These are phyloP conservation scores for Sparassis latifolia DNA, from an alignment of 1,284 basidiomycete genomes.

Conservation along the genomic window DNA sequence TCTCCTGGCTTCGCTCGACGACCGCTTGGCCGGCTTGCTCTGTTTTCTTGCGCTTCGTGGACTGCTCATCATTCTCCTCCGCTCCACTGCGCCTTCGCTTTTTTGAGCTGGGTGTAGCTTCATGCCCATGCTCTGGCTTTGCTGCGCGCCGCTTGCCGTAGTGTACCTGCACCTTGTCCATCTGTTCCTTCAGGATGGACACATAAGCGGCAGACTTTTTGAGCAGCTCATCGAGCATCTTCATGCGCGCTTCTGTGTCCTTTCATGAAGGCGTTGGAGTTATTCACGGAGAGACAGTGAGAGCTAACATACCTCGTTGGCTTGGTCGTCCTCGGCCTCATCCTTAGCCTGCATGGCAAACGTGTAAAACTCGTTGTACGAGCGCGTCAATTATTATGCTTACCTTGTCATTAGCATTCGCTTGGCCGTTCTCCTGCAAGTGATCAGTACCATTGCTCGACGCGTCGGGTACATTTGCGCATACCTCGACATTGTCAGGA, in stretches of 20 bases:
- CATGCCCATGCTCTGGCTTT: background rate
- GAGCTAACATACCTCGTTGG: too few relatives aligned
- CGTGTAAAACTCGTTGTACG: too few relatives aligned
- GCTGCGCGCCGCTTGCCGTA: constrained; percentile 2
- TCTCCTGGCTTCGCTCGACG: constrained; percentile 17
- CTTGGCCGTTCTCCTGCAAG: too few relatives aligned
- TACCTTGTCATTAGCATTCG: too few relatives aligned
- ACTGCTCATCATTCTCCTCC: constrained; percentile 16
- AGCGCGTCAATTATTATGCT: too few relatives aligned
- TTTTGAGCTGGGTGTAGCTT: constrained; percentile 10
- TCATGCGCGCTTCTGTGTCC: constrained; percentile 10
- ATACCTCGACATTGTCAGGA: too few relatives aligned
- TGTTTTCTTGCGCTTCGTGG: constrained; percentile 21
- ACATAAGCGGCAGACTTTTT: constrained; percentile 61
- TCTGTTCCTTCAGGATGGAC: constrained; percentile 50
- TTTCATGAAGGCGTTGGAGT: background rate
- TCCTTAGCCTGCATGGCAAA: too few relatives aligned
- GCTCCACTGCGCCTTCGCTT: constrained; percentile 11
- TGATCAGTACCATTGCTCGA: too few relatives aligned
- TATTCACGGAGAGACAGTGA: too few relatives aligned
- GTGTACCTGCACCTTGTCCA: constrained; percentile 42
- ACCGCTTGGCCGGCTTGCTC: constrained; percentile 21
- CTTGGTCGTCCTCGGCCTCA: too few relatives aligned
- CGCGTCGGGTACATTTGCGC: too few relatives aligned
- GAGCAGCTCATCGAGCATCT: constrained; percentile 50